Evolutionary conservation across 805 yeast species (phyloP), one percentile per base, ranked within the genome.

Genomic region (Barnettozyma botsteinii): DNA sequence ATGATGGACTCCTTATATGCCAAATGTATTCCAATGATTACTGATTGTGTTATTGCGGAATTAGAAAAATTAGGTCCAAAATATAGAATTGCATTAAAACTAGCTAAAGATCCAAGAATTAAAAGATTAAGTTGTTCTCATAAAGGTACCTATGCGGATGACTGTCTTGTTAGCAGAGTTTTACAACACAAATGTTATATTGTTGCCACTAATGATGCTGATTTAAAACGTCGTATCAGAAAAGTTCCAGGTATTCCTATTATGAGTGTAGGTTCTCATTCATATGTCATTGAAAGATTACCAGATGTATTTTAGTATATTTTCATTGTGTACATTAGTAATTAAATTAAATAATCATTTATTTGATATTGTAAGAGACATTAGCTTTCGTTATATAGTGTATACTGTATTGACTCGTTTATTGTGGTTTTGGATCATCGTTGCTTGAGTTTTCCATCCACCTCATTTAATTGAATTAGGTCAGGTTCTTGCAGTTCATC

Each of bases 1-100:
- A 83, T 93, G 83, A 91, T 93, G 98, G 98, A 91, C 61, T 75
- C 94, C 43, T 67, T 91, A 29, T 82, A 82, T 58, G 98, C 98
- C 33, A 87, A 93, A 59, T 88, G 97, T 69, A 86, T 91, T 35
- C 98, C 98, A 11, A 76, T 89, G 37, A 81, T 93, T 32, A 93
- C 98, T 3, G 98, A 93, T 62, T 93, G 98, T 67, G 98, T 93
- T 18, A 77, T 93, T 82, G 98, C 98, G 0, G 98, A 93, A 69
- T 70, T 93, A 62, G 98, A 93, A 56, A 93, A 93, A 60, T 69
- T 93, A 43, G 98, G 98, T 0, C 96, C 95, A 22, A 86, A 82
- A 59, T 93, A 85, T 62, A 74, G 98, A 57, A 93, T 93, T 48
- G 98, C 98, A 0, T 70, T 93, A 50, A 79, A 83, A 43, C 67